A percentile compares a stretch with the other conserved stretches of the same genome.
phyloP scores from a whole-genome alignment of 345 rosid genomes.

The Gossypium longicalyx region DNA sequence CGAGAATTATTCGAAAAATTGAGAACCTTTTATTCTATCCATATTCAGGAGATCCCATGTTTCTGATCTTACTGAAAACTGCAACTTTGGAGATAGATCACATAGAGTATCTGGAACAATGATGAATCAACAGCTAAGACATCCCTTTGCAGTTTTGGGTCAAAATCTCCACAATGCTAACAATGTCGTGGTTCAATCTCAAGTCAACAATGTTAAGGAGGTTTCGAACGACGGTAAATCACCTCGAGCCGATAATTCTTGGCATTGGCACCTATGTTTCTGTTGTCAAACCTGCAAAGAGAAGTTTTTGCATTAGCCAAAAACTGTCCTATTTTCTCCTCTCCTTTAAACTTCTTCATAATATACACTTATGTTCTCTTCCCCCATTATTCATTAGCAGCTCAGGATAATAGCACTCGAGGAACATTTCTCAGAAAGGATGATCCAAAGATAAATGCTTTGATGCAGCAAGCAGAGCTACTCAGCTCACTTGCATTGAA shows the following conservation, averaged over 20 bases:
- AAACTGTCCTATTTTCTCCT: background rate
- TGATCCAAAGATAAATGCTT: conserved; percentile 70
- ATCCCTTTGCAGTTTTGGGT: conserved; percentile 56
- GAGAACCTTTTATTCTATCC: conserved; percentile 2
- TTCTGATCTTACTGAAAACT: conserved; percentile 38
- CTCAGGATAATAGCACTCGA: conserved; percentile 39
- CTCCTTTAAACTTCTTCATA: conserved; percentile 4
- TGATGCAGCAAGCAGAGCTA: conserved; percentile 92
- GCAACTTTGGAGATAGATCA: conserved; percentile 44
- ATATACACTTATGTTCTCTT: conserved; percentile 1
- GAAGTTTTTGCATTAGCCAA: conserved; percentile 2
- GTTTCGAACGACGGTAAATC: conserved; percentile 40
- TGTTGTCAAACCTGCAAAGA: conserved; percentile 17
- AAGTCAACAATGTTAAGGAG: conserved; percentile 32
- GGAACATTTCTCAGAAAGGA: conserved; percentile 68
- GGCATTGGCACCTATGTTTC: background rate
- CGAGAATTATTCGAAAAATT: background rate
- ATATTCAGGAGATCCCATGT: conserved; percentile 65
- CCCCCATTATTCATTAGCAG: conserved; percentile 31
- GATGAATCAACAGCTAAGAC: conserved; percentile 45
- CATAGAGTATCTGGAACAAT: conserved; percentile 38
- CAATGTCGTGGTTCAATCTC: conserved; percentile 27
- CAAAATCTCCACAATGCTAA: conserved; percentile 41
- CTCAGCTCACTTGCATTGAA: conserved; percentile 73
- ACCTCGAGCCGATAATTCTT: background rate